phyloP scores from a whole-genome alignment of 2,329 filamentous ascomycete species.

The Sporothrix sp. region DNA sequence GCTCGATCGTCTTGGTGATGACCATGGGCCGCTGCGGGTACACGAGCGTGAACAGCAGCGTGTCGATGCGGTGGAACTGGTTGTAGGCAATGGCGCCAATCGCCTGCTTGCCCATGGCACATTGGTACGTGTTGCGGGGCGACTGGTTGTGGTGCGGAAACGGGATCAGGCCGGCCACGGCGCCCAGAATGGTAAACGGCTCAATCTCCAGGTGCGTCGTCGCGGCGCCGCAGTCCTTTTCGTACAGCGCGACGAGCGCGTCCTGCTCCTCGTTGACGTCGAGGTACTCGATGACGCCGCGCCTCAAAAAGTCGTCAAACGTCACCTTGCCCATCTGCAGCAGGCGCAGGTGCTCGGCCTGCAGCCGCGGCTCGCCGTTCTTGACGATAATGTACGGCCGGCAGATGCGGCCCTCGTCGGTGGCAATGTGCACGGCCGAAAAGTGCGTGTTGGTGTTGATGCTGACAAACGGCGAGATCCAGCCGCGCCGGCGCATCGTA shows the following conservation, averaged over 20 bases:
- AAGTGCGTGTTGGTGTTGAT: constrained; percentile 94
- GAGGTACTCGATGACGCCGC: constrained; percentile 88
- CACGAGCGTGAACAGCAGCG: constrained; percentile 88
- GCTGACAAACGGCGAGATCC: constrained; percentile 92
- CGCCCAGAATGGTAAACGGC: constrained; percentile 91
- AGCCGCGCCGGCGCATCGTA: constrained; percentile 75
- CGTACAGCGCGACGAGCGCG: constrained; percentile 82
- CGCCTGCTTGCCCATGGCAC: constrained; percentile 99
- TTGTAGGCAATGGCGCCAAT: constrained; percentile 98
- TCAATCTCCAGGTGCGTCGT: constrained; percentile 97
- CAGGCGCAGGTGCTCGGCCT: constrained; percentile 64
- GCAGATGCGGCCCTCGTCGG: constrained; percentile 94
- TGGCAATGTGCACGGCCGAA: constrained; percentile 85
- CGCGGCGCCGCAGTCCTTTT: constrained; percentile 68
- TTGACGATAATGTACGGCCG: constrained; percentile 93
- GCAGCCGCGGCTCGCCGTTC: constrained; percentile 73
- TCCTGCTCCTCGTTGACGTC: constrained; percentile 99
- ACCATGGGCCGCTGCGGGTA: constrained; percentile 98
- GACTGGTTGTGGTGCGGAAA: constrained; percentile 99
- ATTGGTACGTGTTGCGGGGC: constrained; percentile 96
- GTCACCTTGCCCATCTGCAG: constrained; percentile 74
- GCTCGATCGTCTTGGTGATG: constrained; percentile 90
- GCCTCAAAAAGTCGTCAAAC: constrained; percentile 88
- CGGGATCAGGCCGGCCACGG: constrained; percentile 90
- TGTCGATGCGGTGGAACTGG: constrained; percentile 94